Conservation (phyloP, 192 early-diverging fungal genomes). For the Rhizophagus sp. region DNA sequence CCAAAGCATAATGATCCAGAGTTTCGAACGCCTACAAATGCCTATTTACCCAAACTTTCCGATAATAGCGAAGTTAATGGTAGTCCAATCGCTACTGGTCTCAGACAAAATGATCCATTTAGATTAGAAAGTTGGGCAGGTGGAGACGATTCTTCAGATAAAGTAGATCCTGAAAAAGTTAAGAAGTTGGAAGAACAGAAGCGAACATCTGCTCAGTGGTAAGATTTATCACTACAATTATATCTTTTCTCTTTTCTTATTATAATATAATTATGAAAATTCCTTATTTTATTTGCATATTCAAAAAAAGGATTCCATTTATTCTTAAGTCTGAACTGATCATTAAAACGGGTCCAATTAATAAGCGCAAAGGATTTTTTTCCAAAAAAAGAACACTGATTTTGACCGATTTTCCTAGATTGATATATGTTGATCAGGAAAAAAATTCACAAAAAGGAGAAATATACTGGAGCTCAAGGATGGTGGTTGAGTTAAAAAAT, state of each 20-base stretch:
- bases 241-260: not conserved
- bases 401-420: conserved; percentile 68
- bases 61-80: conserved; percentile 13
- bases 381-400: conserved; percentile 61
- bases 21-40: conserved; percentile 34
- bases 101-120: conserved; percentile 44
- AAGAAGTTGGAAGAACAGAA: conserved; percentile 29
- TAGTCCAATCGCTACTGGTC: conserved; percentile 24
- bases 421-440: conserved; percentile 65
- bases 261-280: conserved; percentile 6
- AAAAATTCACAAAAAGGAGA: conserved; percentile 56
- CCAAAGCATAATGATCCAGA: conserved; percentile 38
- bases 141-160: conserved; percentile 7
- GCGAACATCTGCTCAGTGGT: conserved; percentile 27
- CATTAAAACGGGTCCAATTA: conserved; percentile 56
- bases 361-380: conserved; percentile 57
- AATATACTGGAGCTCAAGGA: conserved; percentile 59
- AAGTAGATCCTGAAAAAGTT: conserved; percentile 27
- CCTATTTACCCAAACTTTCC: conserved; percentile 32
- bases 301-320: conserved; percentile 37
- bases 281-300: conserved; percentile 7
- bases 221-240: not conserved
- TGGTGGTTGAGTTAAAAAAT: conserved; percentile 61
- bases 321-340: conserved; percentile 59
- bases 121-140: conserved; percentile 31